Evolutionary conservation across 1,139 yeast genomes (phyloP).

Genomic region (Lodderomyces pseudojiufengensis): DNA sequence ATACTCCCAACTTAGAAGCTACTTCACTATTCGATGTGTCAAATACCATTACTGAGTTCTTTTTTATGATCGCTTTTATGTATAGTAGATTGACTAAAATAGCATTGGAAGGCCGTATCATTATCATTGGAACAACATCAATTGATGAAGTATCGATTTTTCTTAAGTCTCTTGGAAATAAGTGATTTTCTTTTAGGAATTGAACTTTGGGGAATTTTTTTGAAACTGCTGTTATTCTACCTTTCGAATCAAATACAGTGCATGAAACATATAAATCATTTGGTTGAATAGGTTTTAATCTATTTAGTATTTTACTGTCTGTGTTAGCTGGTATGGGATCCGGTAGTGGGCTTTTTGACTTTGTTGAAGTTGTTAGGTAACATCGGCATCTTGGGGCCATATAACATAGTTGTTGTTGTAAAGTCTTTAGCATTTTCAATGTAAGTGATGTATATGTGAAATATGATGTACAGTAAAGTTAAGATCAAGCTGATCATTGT

Average conservation of each 20-base stretch:
- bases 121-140: slow-evolving; percentile 85
- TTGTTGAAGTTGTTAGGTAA: too few species aligned
- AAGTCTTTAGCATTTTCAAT: too few species aligned
- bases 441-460: too few species aligned
- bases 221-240: slow-evolving; percentile 70
- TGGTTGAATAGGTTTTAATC: slow-evolving; percentile 56
- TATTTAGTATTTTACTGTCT: slow-evolving; percentile 16
- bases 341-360: too few species aligned
- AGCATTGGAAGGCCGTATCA: slow-evolving; percentile 69
- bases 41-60: slow-evolving; percentile 77
- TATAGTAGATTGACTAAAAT: slow-evolving; percentile 79
- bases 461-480: too few species aligned
- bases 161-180: slow-evolving; percentile 78
- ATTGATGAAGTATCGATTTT: slow-evolving; percentile 86
- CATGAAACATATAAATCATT: slow-evolving; percentile 59
- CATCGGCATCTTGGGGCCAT: too few species aligned
- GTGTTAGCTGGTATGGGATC: too few species aligned
- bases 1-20: slow-evolving; percentile 64
- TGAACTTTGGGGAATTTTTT: slow-evolving; percentile 75
- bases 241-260: slow-evolving; percentile 69
- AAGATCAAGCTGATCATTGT: too few species aligned
- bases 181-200: slow-evolving; percentile 68
- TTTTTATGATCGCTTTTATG: slow-evolving; percentile 80
- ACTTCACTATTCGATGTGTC: slow-evolving; percentile 60
- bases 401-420: too few species aligned